Evolutionary conservation across 306 rosid species (phyloP), one percentile per base, ranked within the genome.

Genomic region (Acacia crassicarpa): DNA sequence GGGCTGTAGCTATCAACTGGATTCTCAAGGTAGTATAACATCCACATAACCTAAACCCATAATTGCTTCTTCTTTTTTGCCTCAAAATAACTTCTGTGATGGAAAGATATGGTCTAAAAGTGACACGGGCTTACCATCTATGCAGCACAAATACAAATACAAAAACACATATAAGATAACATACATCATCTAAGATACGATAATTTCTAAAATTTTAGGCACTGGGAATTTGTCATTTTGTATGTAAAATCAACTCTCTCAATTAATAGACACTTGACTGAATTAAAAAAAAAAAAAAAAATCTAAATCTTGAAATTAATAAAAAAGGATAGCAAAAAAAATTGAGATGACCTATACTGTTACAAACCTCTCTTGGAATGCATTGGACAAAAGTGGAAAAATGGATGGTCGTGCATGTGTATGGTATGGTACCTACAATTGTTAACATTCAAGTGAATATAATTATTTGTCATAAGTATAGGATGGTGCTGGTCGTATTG

Each of bases 401-500:
- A 58, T 2, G 30, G 63, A 58, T 58, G 62, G 62, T 56, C 1
- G 0, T 13, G 20, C 13, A 7, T 8, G 65, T 58, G 30, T 58
- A 58, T 58, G 30, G 2, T 58, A 58, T 58, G 27, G 35, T 25
- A 23, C 8, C 8, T 61, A n/a, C 44, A 58, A 35, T 16, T 38
- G 87, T 67, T 73, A 72, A 44, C 53, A 32, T 51, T 32, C 30
- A 61, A 86, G 65, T 65, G 45, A 68, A 53, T 49, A 78, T 62
- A 14, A 43, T 41, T 43, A 13, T 41, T 12, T 78, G 45, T 71
- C 17, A 35, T 77, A 54, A 79, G 30, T 81, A 72, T 82, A 94
- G 98, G 99, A 96, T 76, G 99, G 99, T 33, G 98, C 99, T 84
- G 99, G 99, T 81, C 99, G 99, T 48, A 92, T 95, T 35, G 99